These are phyloP conservation scores for Pleodorina starrii DNA, from an alignment of 139 green algal genomes.

Conservation along the genomic window DNA sequence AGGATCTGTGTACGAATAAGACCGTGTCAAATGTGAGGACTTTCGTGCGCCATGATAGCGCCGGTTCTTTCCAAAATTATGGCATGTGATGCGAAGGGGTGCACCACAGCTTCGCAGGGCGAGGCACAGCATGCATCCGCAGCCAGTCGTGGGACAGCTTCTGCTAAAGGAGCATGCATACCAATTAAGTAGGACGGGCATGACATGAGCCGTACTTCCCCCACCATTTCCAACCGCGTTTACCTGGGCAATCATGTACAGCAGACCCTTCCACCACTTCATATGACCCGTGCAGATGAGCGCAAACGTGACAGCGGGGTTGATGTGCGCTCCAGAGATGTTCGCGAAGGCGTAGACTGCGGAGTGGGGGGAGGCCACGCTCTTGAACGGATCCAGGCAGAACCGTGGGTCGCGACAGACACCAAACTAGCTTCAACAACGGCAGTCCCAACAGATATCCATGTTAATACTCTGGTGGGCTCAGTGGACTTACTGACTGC, in stretches of 20 bases:
- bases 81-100: too few species aligned
- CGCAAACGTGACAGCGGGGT: conserved; percentile 81
- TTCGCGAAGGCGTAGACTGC: conserved; percentile 84
- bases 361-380: background rate
- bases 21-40: background rate
- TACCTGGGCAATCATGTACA: conserved; percentile 82
- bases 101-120: too few species aligned
- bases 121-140: too few species aligned
- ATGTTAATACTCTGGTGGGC: too few species aligned
- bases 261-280: conserved; percentile 75
- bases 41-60: too few species aligned
- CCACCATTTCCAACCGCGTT: background rate
- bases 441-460: background rate
- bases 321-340: conserved; percentile 80
- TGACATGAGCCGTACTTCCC: background rate
- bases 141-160: too few species aligned
- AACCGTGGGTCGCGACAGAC: conserved; percentile 2
- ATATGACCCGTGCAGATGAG: conserved; percentile 85
- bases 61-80: too few species aligned
- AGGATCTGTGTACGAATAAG: conserved; percentile 64
- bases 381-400: background rate
- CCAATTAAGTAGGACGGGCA: too few species aligned
- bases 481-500: conserved; percentile 61
- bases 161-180: too few species aligned
- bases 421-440: too few species aligned